Percentiles rank a stretch among this genome's conserved stretches.
Conservation (phyloP, 1,139 yeast genomes). For the Nakaseomyces uthaithaninus region DNA sequence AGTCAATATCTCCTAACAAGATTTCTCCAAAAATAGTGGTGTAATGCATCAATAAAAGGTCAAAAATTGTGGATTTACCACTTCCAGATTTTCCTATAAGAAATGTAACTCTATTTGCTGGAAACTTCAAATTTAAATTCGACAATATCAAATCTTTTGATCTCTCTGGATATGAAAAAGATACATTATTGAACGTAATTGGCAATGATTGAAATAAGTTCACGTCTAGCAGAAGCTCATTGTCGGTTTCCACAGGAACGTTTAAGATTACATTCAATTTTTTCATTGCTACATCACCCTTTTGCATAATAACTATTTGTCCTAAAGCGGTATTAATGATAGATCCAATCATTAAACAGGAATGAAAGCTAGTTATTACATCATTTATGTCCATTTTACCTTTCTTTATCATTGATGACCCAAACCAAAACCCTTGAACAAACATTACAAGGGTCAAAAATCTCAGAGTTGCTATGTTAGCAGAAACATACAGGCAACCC, state of each 20-base stretch:
- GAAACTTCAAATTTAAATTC: constrained; percentile 40
- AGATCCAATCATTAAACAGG: constrained; percentile 65
- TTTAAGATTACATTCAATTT: constrained; percentile 8
- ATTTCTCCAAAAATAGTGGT: constrained; percentile 42
- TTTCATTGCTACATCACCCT: constrained; percentile 53
- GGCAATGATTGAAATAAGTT: constrained; percentile 8
- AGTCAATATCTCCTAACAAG: constrained; percentile 45
- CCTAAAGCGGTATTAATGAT: constrained; percentile 46
- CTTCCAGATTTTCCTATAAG: constrained; percentile 83
- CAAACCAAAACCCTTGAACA: constrained; percentile 90
- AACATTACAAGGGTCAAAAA: constrained; percentile 61
- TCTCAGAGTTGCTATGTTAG: constrained; percentile 53
- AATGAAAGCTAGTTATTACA: constrained; percentile 74
- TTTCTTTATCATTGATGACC: constrained; percentile 51
- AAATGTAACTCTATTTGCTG: constrained; percentile 45
- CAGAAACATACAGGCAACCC: constrained; percentile 43
- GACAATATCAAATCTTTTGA: constrained; percentile 39
- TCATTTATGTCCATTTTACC: constrained; percentile 48
- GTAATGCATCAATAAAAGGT: constrained; percentile 55
- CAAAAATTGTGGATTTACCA: constrained; percentile 79
- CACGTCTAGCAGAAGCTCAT: constrained; percentile 39
- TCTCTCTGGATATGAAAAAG: constrained; percentile 57
- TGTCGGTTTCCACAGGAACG: constrained; percentile 14
- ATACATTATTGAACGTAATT: constrained; percentile 39
- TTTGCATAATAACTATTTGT: constrained; percentile 49